Base-by-base conservation (phyloP, 1,139 yeast species). In the Blastobotrys proliferans region DNA sequence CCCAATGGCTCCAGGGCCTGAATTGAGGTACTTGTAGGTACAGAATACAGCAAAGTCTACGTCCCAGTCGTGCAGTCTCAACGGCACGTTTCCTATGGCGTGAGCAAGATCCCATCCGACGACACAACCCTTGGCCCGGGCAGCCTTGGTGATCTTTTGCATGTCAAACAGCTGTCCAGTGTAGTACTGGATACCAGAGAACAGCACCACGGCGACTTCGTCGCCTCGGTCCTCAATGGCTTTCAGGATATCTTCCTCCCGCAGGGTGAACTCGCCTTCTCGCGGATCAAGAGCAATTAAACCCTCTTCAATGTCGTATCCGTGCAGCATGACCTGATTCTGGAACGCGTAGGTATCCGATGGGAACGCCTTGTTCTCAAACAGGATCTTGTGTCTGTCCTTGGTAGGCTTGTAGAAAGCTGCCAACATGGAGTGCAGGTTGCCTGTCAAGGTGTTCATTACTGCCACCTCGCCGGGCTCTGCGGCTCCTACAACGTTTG, bases 31-130 rank as follows among this genome's bases (percentile, higher is more conserved):
- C 63, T 90, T 90, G 69, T 90, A 90, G 2, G 94, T 81, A 61
- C 97, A 90, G 87, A 95, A 90, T 13, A 79, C 87, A 0, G 97
- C 97, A 68, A 90, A 88, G 63, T 90, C 97, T 1, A 85, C 94
- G 41, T 73, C 68, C 96, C 97, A 88, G 40, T 83, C 86, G 59
- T 90, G 97, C 40, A 90, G 66, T 40, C 73, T 56, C 43, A 90
- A 63, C 1, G 80, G 81, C 1, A 86, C 92, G 60, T 90, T 90
- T 1, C 97, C 97, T 1, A 73, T 94, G 0, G 95, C 96, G 61
- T 90, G 97, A 0, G 97, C 97, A 54, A 90, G 71, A 61, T 90
- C 97, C 97, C 97, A 90, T 0, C 97, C 97, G 6, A 87, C 92
- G 2, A 73, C 58, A 29, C 84, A 73, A 0, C 79, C 81, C 52